phyloP scores from a whole-genome alignment of 148 eudicot species.

The Vaccinium macrocarpon region DNA sequence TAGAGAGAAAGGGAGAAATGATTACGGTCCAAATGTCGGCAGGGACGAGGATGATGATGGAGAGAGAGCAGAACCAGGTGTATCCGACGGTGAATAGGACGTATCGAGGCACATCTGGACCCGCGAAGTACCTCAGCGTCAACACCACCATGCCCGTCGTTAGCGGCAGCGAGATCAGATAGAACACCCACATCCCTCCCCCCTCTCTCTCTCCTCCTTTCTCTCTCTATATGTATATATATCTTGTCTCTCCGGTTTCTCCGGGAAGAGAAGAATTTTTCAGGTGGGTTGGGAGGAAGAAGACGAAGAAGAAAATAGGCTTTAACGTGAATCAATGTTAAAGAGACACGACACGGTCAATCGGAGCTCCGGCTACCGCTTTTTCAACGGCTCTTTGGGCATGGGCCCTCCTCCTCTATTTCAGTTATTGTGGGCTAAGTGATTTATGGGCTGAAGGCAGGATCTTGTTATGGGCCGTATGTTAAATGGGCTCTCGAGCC shows the following conservation, averaged over 20 bases:
- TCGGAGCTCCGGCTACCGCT: background rate
- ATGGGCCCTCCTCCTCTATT: background rate
- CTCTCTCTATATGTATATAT: background rate
- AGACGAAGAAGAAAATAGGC: background rate
- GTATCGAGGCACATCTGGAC: conserved; percentile 72
- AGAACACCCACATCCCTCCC: conserved; percentile 72
- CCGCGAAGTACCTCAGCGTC: conserved; percentile 74
- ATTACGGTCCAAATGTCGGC: conserved; percentile 87
- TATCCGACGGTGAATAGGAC: conserved; percentile 75
- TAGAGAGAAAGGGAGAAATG: background rate
- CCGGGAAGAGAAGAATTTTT: background rate
- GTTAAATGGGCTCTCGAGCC: too few relatives aligned
- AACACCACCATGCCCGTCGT: conserved; percentile 74
- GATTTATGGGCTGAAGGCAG: too few relatives aligned
- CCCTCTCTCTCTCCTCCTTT: background rate
- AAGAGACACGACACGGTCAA: background rate
- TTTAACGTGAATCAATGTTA: background rate
- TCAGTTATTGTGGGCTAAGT: background rate
- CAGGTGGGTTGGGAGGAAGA: background rate
- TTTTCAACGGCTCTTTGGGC: background rate
- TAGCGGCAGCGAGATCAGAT: conserved; percentile 73
- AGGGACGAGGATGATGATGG: conserved; percentile 80
- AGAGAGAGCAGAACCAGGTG: conserved; percentile 88
- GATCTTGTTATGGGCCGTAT: too few relatives aligned
- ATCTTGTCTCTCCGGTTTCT: background rate